Evolutionary conservation across 2,329 filamentous ascomycete genomes (phyloP), one percentile per base, ranked within the genome.

Genomic region (Colletotrichum incanum): DNA sequence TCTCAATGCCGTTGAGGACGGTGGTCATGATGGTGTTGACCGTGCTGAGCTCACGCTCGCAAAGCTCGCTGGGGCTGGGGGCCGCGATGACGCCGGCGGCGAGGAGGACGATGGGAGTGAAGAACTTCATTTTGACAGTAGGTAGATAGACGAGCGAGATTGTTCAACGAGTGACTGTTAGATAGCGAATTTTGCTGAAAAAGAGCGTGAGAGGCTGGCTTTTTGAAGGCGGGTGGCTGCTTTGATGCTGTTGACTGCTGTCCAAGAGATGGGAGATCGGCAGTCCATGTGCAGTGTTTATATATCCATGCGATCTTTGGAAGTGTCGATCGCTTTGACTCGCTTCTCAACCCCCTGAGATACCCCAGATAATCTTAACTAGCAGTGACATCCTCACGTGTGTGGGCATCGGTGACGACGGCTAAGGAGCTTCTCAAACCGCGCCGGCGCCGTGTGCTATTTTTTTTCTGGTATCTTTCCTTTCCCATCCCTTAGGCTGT

Each of bases 11-110:
- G 20, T 71, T 47, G 43, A 71, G 71, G 39, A 73, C 71, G 34
- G 71, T 73, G 39, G 61, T 61, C 71, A 73, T 73, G 71, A 73
- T 73, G 49, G 61, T 54, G 58, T 73, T 71, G 55, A 73, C 62
- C 18, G 31, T 41, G 67, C 70, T 72, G 31, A 72, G 37, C 23
- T 72, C 65, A 28, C 69, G 69, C 6, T 37, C 45, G 58, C 65
- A 72, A 16, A 72, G 52, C 39, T 72, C 70, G 20, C 12, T 34
- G n/a, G 69, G 43, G 45, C 37, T 65, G 5, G 70, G 70, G 31
- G 54, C 26, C 39, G 70, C 70, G 31, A 60, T 3, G 54, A n/a
- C 65, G 54, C 70, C 59, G 60, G 70, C 65, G 45, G 70, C 70
- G 59, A 72, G 54, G 54, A 72, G 65, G 54, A 55, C 45, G 26